phyloP scores from a whole-genome alignment of 208 protist species.

The Lotmaria passim region DNA sequence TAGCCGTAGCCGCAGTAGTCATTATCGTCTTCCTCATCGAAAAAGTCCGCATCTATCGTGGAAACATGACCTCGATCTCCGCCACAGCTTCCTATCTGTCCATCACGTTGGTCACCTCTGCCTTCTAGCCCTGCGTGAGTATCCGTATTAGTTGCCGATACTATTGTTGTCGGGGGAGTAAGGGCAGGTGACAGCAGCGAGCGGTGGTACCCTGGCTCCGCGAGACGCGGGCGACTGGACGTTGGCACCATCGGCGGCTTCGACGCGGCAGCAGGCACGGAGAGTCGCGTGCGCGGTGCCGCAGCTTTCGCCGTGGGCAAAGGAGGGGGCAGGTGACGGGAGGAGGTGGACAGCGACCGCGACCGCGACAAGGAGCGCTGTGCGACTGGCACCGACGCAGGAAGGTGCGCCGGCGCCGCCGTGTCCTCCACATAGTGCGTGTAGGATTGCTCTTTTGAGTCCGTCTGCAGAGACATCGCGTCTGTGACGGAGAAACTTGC shows the following conservation, averaged over 20 bases:
- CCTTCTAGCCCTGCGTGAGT: too few species aligned
- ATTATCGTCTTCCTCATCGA: slow-evolving; percentile 18
- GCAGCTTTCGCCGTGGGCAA: not conserved
- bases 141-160: not conserved
- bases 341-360: not conserved
- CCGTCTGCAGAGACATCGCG: too few species aligned
- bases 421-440: too few species aligned
- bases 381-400: too few species aligned
- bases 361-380: not conserved
- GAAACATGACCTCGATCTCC: not conserved
- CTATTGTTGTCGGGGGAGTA: not conserved
- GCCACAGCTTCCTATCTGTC: not conserved
- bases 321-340: not conserved
- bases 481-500: too few species aligned
- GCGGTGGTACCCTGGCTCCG: not conserved
- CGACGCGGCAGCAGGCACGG: slow-evolving; percentile 14
- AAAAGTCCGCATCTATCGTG: slow-evolving; percentile 5
- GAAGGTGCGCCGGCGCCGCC: not conserved
- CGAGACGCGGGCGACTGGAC: not conserved
- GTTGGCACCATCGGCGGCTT: slow-evolving; percentile 24
- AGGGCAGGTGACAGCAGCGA: not conserved
- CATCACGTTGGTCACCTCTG: too few species aligned
- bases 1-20: slow-evolving; percentile 36
- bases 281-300: not conserved
- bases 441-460: too few species aligned